Base-by-base conservation (phyloP, 129 eudicot genomes). In the Pulicaria dysenterica region DNA sequence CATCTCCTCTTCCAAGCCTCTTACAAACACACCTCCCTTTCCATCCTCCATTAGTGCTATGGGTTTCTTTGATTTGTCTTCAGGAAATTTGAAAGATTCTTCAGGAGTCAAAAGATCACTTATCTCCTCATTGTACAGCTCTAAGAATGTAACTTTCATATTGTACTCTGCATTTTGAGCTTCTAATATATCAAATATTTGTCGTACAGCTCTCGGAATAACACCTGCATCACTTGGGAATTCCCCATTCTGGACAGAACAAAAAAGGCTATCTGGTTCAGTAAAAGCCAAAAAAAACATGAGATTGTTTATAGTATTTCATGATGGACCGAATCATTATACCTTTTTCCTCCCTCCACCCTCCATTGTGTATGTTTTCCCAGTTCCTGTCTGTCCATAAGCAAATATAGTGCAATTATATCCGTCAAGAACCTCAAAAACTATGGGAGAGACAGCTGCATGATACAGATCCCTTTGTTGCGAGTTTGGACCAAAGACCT, bases 341-440 rank as follows among this genome's bases (percentile, higher is more conserved):
- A 94, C 99, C 96, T 85, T 94, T 80, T 94, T 90, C 50, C 97
- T 94, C 73, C 89, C 91, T 69, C 99, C 99, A 55, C 99, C 99
- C 72, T 94, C 99, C 99, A 94, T 94, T 3, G 99, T 90, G 73
- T 94, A 94, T 16, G 99, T 94, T 78, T 94, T 94, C 58, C 99
- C 99, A 0, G 99, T 94, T 67, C 99, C 99, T 12, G 99, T 94
- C 79, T 94, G 99, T 57, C 99, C 99, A 75, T 94, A 94, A 7
- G 99, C 99, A 79, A 94, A 94, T 62, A 94, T 94, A 44, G 99
- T 94, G 86, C 99, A 94, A 46, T 94, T 94, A 76, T 94, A 94
- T 53, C 99, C 99, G 65, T 90, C 97, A 62, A 94, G 87, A 65
- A 94, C 97, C 83, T 94, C 99, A 61, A 84, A 87, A 51, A 94